A percentile compares a stretch with the other conserved stretches of the same genome.
phyloP scores from a whole-genome alignment of 768 basidiomycete genomes.

The Xanthoconium stramineum region DNA sequence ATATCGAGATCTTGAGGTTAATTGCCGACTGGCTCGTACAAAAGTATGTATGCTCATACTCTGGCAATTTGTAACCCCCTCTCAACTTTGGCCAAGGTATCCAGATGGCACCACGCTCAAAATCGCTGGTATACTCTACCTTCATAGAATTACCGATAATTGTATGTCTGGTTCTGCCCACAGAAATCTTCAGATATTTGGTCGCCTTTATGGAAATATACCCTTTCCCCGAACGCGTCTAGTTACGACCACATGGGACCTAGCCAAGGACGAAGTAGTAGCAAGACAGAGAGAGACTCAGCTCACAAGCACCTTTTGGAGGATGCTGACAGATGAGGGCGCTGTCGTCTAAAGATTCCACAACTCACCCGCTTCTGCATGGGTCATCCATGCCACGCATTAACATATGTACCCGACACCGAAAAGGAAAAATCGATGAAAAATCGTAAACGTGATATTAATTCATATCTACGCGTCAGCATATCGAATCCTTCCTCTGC shows the following conservation, averaged over 20 bases:
- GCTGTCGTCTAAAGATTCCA: neutral
- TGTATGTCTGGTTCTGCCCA: constrained; percentile 30
- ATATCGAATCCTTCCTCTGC: constrained; percentile 2
- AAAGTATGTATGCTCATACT: constrained; percentile 9
- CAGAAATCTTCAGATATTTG: constrained; percentile 34
- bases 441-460: no score
- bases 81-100: neutral
- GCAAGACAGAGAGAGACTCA: constrained; percentile 20
- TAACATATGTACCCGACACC: no score
- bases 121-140: constrained; percentile 32
- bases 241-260: constrained; percentile 39
- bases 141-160: constrained; percentile 35
- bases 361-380: neutral
- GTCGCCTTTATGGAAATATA: constrained; percentile 32
- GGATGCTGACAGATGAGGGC: neutral
- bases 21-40: constrained; percentile 19
- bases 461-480: neutral
- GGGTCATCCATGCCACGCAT: no score
- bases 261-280: constrained; percentile 10
- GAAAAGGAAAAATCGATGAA: no score
- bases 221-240: constrained; percentile 30
- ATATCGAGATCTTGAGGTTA: constrained; percentile 5
- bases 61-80: neutral
- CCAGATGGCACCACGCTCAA: constrained; percentile 1
- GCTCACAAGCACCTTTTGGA: constrained; percentile 28